These are phyloP conservation scores for Coemansia sp. DNA, from an alignment of 192 early-diverging fungal genomes.

Conservation along the genomic window DNA sequence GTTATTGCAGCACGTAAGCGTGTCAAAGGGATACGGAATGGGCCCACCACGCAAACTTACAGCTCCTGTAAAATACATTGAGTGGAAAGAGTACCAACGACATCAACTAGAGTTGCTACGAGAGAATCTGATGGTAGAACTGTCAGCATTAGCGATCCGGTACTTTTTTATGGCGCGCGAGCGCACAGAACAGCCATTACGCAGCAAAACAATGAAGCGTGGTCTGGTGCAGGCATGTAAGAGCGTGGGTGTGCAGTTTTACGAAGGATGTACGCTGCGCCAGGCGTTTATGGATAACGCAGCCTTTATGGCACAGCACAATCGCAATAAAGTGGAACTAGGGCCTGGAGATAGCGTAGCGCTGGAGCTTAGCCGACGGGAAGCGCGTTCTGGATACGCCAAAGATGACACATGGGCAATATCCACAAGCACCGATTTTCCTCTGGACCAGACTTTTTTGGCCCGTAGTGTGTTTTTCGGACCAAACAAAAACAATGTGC, in stretches of 20 bases:
- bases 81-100: constrained; percentile 21
- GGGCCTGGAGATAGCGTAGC: constrained; percentile 31
- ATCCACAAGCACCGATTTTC: constrained; percentile 31
- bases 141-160: constrained; percentile 38
- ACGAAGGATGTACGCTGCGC: constrained; percentile 38
- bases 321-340: constrained; percentile 13
- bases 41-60: constrained; percentile 34
- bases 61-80: constrained; percentile 21
- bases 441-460: constrained; percentile 28
- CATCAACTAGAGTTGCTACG: constrained; percentile 26
- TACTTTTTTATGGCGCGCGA: constrained; percentile 52
- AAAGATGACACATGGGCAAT: constrained; percentile 53
- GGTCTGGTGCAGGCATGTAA: constrained; percentile 30
- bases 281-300: constrained; percentile 40
- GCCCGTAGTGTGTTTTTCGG: constrained; percentile 51
- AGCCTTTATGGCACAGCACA: constrained; percentile 31
- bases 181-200: constrained; percentile 13
- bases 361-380: constrained; percentile 40
- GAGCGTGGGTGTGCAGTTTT: constrained; percentile 32
- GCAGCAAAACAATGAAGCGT: background rate
- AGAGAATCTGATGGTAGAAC: constrained; percentile 43
- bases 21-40: constrained; percentile 43
- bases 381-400: constrained; percentile 39
- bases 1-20: constrained; percentile 45
- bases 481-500: constrained; percentile 46